Conservation (phyloP, 208 protist species). For the Acanthamoeba royreba region DNA sequence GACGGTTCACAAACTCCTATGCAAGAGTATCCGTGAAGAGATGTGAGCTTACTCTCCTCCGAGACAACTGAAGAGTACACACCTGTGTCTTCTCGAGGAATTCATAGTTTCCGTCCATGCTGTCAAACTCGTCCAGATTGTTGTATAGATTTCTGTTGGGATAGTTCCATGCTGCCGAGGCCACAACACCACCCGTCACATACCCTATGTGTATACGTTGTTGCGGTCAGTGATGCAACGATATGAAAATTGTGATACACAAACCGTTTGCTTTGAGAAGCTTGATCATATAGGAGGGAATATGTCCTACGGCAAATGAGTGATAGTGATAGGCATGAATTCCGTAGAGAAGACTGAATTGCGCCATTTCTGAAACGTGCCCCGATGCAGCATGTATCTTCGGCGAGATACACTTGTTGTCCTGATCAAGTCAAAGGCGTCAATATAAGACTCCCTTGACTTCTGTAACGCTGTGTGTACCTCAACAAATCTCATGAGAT, state of each 20-base stretch:
- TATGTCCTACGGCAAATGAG: not conserved
- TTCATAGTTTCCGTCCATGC: not conserved
- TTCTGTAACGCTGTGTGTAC: no score
- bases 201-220: not conserved
- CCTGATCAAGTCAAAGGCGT: no score
- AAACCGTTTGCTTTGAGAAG: not conserved
- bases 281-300: not conserved
- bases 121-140: slow-evolving; percentile 37
- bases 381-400: not conserved
- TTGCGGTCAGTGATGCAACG: no score
- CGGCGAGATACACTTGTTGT: slow-evolving; percentile 5
- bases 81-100: not conserved
- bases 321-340: slow-evolving; percentile 20
- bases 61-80: no score
- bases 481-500: slow-evolving; percentile 11
- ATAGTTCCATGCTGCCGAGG: not conserved
- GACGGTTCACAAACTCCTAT: not conserved
- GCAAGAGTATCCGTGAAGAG: no score
- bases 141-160: slow-evolving; percentile 38
- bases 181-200: not conserved
- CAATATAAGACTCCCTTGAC: no score
- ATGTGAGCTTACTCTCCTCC: no score
- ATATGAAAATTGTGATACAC: no score
- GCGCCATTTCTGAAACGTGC: slow-evolving; percentile 1
- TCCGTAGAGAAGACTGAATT: not conserved